A percentile compares a stretch with the other conserved stretches of the same genome.
These are phyloP conservation scores for Simmondsia chinensis DNA, from an alignment of 148 eudicot genomes.

Conservation along the genomic window DNA sequence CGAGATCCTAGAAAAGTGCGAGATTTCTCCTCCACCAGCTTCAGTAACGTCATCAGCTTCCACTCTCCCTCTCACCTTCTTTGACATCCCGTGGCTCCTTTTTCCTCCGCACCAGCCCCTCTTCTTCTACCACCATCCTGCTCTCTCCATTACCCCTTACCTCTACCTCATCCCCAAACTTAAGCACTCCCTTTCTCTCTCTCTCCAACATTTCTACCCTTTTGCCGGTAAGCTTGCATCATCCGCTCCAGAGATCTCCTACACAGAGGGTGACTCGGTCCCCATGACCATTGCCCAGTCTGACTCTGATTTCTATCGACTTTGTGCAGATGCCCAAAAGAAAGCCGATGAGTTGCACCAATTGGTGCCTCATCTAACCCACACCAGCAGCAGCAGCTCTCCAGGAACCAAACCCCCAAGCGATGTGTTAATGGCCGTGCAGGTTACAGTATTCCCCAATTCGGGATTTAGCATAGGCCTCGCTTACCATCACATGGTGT, in stretches of 20 bases:
- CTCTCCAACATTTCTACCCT: constrained; percentile 36
- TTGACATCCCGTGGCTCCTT: constrained; percentile 47
- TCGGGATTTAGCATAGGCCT: constrained; percentile 43
- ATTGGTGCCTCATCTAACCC: constrained; percentile 24
- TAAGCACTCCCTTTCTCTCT: constrained; percentile 30
- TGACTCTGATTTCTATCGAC: constrained; percentile 12
- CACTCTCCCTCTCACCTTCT: constrained; percentile 29
- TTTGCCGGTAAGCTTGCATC: constrained; percentile 21
- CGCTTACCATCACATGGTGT: constrained; percentile 23
- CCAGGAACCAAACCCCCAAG: not conserved
- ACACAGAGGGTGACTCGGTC: constrained; percentile 15
- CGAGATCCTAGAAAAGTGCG: constrained; percentile 14
- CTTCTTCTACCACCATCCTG: constrained; percentile 34
- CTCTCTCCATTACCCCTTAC: constrained; percentile 7
- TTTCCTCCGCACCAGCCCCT: constrained; percentile 39
- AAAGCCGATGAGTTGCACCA: constrained; percentile 15
- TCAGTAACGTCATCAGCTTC: constrained; percentile 1
- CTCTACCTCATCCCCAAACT: constrained; percentile 26
- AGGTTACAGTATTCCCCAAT: constrained; percentile 39
- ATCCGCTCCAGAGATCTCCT: constrained; percentile 14
- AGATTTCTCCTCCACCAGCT: constrained; percentile 19
- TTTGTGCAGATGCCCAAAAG: constrained; percentile 14
- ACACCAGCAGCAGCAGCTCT: not conserved
- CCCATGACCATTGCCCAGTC: constrained; percentile 26
- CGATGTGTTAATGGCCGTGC: constrained; percentile 24